Base-by-base conservation (phyloP, 345 rosid species). In the Moringa oleifera region DNA sequence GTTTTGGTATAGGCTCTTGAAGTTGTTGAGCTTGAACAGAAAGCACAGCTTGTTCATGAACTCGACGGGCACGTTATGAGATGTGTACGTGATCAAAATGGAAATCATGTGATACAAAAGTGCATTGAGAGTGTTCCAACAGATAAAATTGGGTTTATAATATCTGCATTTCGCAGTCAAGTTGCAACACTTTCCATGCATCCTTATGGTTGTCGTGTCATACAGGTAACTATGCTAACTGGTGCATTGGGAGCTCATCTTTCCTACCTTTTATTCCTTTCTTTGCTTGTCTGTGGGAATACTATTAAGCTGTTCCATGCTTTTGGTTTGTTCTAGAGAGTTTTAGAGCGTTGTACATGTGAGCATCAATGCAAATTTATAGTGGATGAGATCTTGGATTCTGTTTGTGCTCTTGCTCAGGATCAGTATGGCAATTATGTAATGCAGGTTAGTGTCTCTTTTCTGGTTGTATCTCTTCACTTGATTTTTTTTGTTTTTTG, bases 201-300 rank as follows among this genome's bases (percentile, higher is more conserved):
- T 79, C 89, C 96, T 7, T 89, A 86, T 70, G 96, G 96, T 33
- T 89, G 91, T 50, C 89, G 96, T 60, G 94, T 89, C 62, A 81
- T 84, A 64, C 96, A 86, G 87, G 93, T 84, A 70, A 66, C 55
- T 21, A 25, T 31, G 22, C 62, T 18, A 21, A 0, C 23, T 52
- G 68, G 64, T 63, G n/a, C 15, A 4, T 37, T 36, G 49, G 47
- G 45, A 46, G 25, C 45, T 59, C 58, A 41, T 62, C 9, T 33
- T 20, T 25, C 11, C 62, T 59, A 17, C 24, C 25, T 67, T 28
- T 57, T 61, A 50, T 5, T 45, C 55, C 31, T 69, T 49, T 50
- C 37, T 46, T 71, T 41, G 47, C 55, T 59, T 56, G 49, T 60
- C 41, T 41, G 12, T 31, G 25, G 21, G 41, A 18, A 23, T 28